Base-by-base conservation (phyloP, 2,329 filamentous ascomycete species). In the Aspergillus thermomutatus region DNA sequence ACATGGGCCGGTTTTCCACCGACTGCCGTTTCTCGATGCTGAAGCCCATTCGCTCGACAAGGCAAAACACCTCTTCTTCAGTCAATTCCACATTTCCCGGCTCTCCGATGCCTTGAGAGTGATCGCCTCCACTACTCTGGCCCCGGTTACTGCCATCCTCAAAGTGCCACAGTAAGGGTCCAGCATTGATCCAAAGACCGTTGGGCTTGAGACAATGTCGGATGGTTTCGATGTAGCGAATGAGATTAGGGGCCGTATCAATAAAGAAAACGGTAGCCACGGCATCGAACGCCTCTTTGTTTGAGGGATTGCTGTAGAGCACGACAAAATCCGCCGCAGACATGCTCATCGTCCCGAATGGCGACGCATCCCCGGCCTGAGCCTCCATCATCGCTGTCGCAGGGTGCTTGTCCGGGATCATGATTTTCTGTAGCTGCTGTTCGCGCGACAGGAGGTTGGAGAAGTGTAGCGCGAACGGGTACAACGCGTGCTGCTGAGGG, bases 181-280 rank as follows among this genome's bases (percentile, higher is more conserved):
- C 94, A 25, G 96, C 79, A 68, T 99, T 99, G 69, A 96, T 83
- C 79, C 96, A 90, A 3, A 96, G 67, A 0, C 94, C 94, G 26
- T 89, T 89, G 0, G 85, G 80, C 63, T 83, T 86, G 50, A 99
- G 82, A 67, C 92, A 95, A 69, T 89, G 84, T 45, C 78, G 79
- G 54, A 97, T 90, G 1, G 92, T 87, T 69, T 96, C 87, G 34
- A 99, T 84, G 70, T 99, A 99, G 2, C 89, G 85, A 53, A 97
- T 88, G 31, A 97, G 72, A 71, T 99, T 97, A 1, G 93, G 92
- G 2, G 94, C 94, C 1, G 94, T 99, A 72, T 99, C 95, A 56
- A 99, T 88, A 78, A 99, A 99, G 77, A 97, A 99, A 10, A 96
- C 90, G 2, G 89, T 91, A 0, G 90, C 87, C 1, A 97, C 91